A percentile compares a stretch with the other conserved stretches of the same genome.
phyloP scores from a whole-genome alignment of 2,329 filamentous ascomycete species.

The Fusarium transvaalense region DNA sequence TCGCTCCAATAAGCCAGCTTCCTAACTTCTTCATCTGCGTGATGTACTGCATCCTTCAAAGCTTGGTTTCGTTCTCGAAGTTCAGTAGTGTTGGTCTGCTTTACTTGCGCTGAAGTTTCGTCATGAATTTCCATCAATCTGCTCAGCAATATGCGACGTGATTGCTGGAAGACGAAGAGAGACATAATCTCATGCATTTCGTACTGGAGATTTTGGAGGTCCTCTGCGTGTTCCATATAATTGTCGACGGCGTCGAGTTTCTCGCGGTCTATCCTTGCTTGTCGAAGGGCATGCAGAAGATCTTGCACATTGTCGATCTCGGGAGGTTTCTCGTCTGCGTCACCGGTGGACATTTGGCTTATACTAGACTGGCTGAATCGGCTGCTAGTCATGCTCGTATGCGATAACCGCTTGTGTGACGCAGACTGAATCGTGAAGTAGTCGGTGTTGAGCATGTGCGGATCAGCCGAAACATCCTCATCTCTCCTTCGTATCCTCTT shows the following conservation, averaged over 20 bases:
- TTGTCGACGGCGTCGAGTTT: slow-evolving; percentile 86
- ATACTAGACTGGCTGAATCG: slow-evolving; percentile 56
- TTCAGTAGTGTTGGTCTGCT: slow-evolving; percentile 55
- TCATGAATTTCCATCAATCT: slow-evolving; percentile 72
- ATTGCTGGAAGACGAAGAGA: slow-evolving; percentile 89
- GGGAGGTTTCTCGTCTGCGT: slow-evolving; percentile 68
- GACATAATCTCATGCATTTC: slow-evolving; percentile 89
- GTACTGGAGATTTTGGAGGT: slow-evolving; percentile 79
- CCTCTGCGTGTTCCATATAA: slow-evolving; percentile 83
- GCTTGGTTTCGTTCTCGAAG: slow-evolving; percentile 68
- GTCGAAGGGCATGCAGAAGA: slow-evolving; percentile 76
- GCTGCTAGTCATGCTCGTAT: slow-evolving; percentile 52
- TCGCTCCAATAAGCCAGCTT: slow-evolving; percentile 91
- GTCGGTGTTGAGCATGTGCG: slow-evolving; percentile 77
- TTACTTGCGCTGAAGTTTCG: slow-evolving; percentile 55
- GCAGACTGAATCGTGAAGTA: slow-evolving; percentile 82
- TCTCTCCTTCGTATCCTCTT: slow-evolving; percentile 75
- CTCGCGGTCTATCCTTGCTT: slow-evolving; percentile 86
- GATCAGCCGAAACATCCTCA: slow-evolving; percentile 62
- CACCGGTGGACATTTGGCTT: slow-evolving; percentile 53
- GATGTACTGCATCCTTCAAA: slow-evolving; percentile 78
- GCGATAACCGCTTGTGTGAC: slow-evolving; percentile 53
- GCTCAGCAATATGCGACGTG: slow-evolving; percentile 79
- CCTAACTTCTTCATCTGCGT: slow-evolving; percentile 84
- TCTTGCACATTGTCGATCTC: slow-evolving; percentile 73